Evolutionary conservation across 164 flowering plant species (phyloP).

Genomic region (Kingdonia uniflora): DNA sequence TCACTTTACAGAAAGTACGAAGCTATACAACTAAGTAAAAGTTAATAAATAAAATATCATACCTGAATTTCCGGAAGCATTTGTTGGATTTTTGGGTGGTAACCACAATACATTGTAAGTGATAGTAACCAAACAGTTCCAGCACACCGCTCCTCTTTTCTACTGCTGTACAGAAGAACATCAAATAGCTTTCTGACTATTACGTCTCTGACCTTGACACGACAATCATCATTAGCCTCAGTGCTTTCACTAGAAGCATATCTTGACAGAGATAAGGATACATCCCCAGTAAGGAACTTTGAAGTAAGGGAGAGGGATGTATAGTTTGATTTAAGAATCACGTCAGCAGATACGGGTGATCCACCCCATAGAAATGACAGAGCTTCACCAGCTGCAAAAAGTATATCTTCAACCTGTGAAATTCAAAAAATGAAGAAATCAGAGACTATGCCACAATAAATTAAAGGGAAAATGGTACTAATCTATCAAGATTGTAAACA

Average conservation of each 20-base stretch:
- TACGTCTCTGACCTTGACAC: slow-evolving; percentile 41
- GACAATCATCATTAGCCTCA: slow-evolving; percentile 36
- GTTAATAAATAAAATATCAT: slow-evolving; percentile 9
- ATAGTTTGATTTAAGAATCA: slow-evolving; percentile 84
- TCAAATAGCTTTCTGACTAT: slow-evolving; percentile 79
- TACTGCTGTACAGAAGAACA: slow-evolving; percentile 65
- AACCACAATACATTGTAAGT: slow-evolving; percentile 89
- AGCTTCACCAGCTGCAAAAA: slow-evolving; percentile 99
- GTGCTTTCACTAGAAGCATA: slow-evolving; percentile 15
- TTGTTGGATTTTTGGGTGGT: slow-evolving; percentile 60
- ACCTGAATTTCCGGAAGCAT: slow-evolving; percentile 99
- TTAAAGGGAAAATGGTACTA: too few species aligned
- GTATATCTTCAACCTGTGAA: slow-evolving; percentile 81
- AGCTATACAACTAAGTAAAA: too few species aligned
- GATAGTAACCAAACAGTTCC: slow-evolving; percentile 94
- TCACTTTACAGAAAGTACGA: too few species aligned
- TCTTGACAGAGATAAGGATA: slow-evolving; percentile 28
- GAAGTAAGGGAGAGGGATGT: slow-evolving; percentile 74
- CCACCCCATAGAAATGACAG: slow-evolving; percentile 94
- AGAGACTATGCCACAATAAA: too few species aligned
- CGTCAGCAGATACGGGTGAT: slow-evolving; percentile 83
- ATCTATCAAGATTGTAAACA: too few species aligned
- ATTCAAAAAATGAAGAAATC: slow-evolving; percentile 7
- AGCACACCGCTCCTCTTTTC: slow-evolving; percentile 96
- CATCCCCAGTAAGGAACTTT: slow-evolving; percentile 63